A percentile compares a stretch with the other conserved stretches of the same genome.
Conservation (phyloP, 2,329 filamentous ascomycete species). For the Pyrenophora graminea region DNA sequence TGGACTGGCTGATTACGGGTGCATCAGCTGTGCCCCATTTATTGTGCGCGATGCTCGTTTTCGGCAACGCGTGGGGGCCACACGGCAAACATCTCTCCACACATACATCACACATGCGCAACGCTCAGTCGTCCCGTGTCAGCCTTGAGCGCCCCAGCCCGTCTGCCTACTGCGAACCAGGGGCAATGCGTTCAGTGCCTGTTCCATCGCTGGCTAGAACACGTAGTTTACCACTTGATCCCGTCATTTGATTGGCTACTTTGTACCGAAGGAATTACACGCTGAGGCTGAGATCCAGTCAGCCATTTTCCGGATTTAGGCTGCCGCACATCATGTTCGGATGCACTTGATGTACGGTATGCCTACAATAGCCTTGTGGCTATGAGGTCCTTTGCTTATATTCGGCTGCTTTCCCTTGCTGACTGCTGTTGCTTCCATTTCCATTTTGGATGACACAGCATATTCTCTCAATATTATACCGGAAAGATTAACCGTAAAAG, state of each 20-base stretch:
- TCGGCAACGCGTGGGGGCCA: conserved; percentile 18
- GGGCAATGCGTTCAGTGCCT: conserved; percentile 3
- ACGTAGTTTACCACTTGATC: background rate
- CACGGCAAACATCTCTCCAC: conserved; percentile 7
- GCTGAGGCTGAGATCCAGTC: conserved; percentile 27
- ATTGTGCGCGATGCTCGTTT: conserved; percentile 3
- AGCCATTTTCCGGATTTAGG: conserved; percentile 26
- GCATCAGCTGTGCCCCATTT: conserved; percentile 6
- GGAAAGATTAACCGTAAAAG: background rate
- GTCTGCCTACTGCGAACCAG: conserved; percentile 5
- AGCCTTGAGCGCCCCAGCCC: background rate
- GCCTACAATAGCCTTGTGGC: conserved; percentile 5
- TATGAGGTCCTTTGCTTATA: conserved; percentile 7
- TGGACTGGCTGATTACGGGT: background rate
- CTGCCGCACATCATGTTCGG: conserved; percentile 12
- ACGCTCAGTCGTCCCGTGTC: conserved; percentile 6
- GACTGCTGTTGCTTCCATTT: background rate
- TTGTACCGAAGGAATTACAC: background rate
- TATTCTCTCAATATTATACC: background rate
- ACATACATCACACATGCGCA: background rate
- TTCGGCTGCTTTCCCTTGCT: background rate
- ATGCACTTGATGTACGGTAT: conserved; percentile 9
- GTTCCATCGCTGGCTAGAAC: conserved; percentile 1
- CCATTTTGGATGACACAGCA: background rate
- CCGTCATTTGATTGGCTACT: conserved; percentile 13